Base-by-base conservation (phyloP, 495 filamentous ascomycete genomes). In the Neurospora sp. region DNA sequence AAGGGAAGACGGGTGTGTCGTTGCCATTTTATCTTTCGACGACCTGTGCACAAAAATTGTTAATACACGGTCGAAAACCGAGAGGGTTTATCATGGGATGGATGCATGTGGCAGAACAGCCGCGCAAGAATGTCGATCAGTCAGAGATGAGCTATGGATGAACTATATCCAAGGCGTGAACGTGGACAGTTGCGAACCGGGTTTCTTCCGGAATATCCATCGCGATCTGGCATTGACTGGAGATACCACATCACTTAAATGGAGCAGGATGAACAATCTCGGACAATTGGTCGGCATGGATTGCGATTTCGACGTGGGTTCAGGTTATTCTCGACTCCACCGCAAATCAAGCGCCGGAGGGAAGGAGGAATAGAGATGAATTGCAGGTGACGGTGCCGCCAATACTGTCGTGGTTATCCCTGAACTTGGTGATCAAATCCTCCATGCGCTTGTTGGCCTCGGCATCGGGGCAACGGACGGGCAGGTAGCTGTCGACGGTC, bases 331-430 rank as follows among this genome's bases (percentile, higher is more conserved):
- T 44, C 16, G 2, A 44, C 16, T 44, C 18, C 14, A 42, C 14
- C 7, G 18, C 41, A 9, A 44, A 44, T 44, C 18, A 44, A 44
- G 12, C 5, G 4, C 10, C 0, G 14, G 1, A 12, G 39, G 39
- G 11, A 40, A 40, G 9, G 39, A 14, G 14, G 39, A 14, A 40
- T 14, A 12, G 35, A 40, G 14, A 40, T 40, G 39, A 4, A 10
- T 0, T 40, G 14, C 39, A 40, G 37, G 94, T 97, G 4, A 99
- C 95, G 18, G 93, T 97, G 44, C 96, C 96, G 72, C 96, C 96
- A 75, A 98, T 98, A 83, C 93, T 96, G 85, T 99, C 95, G 61
- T 91, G 79, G 76, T 87, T 86, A 78, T 97, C 93, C 42, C 91
- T 88, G 86, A 90, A 97, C 11, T 89, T 86, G 73, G 91, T 92